phyloP scores from a whole-genome alignment of 2,329 filamentous ascomycete species.

The Trichoderma sp. region DNA sequence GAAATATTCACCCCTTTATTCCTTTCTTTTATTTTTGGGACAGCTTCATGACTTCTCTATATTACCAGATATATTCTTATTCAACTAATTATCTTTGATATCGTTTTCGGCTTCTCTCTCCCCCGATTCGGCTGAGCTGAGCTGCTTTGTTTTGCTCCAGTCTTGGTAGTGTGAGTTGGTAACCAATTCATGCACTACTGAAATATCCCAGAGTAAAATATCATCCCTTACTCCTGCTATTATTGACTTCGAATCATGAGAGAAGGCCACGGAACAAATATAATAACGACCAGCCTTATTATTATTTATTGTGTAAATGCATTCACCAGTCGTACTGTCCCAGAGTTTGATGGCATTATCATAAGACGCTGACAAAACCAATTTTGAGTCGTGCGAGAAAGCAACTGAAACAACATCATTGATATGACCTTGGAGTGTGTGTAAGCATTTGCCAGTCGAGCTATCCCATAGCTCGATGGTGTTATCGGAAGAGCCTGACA shows the following conservation, averaged over 20 bases:
- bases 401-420: background rate
- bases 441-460: background rate
- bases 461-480: background rate
- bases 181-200: background rate
- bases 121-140: too few relatives aligned
- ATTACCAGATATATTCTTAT: too few relatives aligned
- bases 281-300: too few relatives aligned
- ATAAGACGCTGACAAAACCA: background rate
- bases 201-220: background rate
- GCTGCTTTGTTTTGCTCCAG: background rate
- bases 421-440: background rate
- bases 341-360: background rate
- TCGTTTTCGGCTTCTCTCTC: too few relatives aligned
- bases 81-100: too few relatives aligned
- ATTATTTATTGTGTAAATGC: background rate
- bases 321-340: background rate
- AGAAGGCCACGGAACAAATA: background rate
- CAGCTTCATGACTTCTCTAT: too few relatives aligned
- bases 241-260: background rate
- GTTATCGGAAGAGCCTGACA: background rate
- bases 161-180: background rate
- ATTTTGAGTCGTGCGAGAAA: background rate
- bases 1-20: too few relatives aligned
- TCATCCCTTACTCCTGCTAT: background rate
- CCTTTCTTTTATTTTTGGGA: too few relatives aligned